Evolutionary conservation across 768 basidiomycete genomes (phyloP).

Genomic region (Tephrocybe sp.): DNA sequence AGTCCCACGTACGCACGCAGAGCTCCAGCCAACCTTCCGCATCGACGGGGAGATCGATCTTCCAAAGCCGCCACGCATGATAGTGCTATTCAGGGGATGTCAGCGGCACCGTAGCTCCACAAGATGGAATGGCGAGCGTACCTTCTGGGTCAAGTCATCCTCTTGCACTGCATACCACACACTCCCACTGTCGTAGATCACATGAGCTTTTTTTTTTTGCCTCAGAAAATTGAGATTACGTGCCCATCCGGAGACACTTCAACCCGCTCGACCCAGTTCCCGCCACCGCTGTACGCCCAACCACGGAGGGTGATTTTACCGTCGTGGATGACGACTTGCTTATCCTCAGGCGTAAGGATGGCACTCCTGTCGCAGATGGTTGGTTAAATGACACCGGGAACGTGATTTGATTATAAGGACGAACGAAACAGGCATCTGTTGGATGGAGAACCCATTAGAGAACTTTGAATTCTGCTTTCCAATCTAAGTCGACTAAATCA

Average conservation of each 20-base stretch:
- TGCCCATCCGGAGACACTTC: constrained; percentile 52
- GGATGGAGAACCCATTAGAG: constrained; percentile 57
- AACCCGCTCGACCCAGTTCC: constrained; percentile 58
- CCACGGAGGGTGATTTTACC: constrained; percentile 44
- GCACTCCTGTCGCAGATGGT: no score
- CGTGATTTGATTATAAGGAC: constrained; percentile 19
- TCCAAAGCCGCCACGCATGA: constrained; percentile 56
- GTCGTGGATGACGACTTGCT: constrained; percentile 46
- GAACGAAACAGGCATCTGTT: constrained; percentile 59
- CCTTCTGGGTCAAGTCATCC: constrained; percentile 51
- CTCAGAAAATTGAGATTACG: constrained; percentile 6
- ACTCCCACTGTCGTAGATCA: constrained; percentile 39
- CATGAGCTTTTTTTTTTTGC: no score
- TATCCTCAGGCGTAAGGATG: constrained; percentile 44
- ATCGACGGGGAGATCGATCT: constrained; percentile 48
- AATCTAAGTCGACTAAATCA: constrained; percentile 28
- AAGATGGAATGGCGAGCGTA: constrained; percentile 9
- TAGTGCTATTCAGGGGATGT: constrained; percentile 43
- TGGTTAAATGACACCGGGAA: background rate
- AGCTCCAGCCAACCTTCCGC: constrained; percentile 60
- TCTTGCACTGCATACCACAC: constrained; percentile 49
- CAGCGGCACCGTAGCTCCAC: no score
- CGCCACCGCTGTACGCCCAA: constrained; percentile 47
- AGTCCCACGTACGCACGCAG: constrained; percentile 56
- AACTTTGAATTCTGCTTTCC: constrained; percentile 54